Evolutionary conservation across 2,329 filamentous ascomycete species (phyloP).

Genomic region (Chlorencoelia australis): DNA sequence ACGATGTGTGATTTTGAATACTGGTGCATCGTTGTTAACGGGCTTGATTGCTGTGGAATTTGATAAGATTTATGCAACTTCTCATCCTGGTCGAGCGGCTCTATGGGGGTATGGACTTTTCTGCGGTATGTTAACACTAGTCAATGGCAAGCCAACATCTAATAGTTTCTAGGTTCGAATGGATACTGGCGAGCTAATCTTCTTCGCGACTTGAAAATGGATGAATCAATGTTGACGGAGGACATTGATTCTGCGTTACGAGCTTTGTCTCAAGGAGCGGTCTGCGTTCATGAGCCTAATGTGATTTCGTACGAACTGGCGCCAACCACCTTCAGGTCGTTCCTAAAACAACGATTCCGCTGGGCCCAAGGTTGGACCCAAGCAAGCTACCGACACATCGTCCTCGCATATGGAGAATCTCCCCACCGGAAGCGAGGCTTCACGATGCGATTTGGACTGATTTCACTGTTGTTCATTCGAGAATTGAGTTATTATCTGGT

Average conservation of each 20-base stretch:
- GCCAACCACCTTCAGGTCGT: constrained; percentile 33
- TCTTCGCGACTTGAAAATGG: constrained; percentile 37
- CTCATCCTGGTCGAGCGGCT: constrained; percentile 36
- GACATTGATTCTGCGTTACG: constrained; percentile 40
- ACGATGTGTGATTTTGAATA: constrained; percentile 39
- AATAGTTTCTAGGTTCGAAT: constrained; percentile 28
- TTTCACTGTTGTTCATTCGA: constrained; percentile 36
- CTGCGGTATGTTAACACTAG: constrained; percentile 23
- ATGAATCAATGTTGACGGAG: constrained; percentile 39
- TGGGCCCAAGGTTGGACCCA: constrained; percentile 42
- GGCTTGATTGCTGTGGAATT: constrained; percentile 40
- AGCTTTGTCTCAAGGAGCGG: constrained; percentile 28
- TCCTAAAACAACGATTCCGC: constrained; percentile 40
- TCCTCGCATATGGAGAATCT: constrained; percentile 33
- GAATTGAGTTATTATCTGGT: constrained; percentile 39
- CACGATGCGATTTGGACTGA: constrained; percentile 33
- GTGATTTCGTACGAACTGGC: constrained; percentile 39
- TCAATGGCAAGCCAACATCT: not conserved
- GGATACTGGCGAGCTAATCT: constrained; percentile 38
- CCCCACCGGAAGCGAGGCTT: constrained; percentile 26
- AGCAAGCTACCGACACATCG: constrained; percentile 34
- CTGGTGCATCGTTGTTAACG: constrained; percentile 33
- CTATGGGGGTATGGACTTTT: constrained; percentile 40
- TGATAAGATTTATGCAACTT: constrained; percentile 42
- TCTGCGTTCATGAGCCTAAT: constrained; percentile 38